A percentile compares a stretch with the other conserved stretches of the same genome.
phyloP scores from a whole-genome alignment of 352 stramenopile genomes.

The Phytophthora idaei region DNA sequence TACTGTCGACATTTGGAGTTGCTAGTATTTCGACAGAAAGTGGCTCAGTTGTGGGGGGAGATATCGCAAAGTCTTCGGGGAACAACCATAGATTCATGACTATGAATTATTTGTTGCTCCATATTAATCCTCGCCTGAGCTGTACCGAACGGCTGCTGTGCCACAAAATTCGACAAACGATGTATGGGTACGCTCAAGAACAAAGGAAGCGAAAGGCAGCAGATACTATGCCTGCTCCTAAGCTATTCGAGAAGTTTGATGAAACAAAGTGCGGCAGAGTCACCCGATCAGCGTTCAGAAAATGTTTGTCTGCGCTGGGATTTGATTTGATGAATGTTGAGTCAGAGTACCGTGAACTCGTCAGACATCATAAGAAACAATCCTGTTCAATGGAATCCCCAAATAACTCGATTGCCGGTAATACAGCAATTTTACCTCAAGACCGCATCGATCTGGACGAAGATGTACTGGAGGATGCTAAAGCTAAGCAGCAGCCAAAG shows the following conservation, averaged over 20 bases:
- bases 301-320: constrained; percentile 58
- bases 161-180: constrained; percentile 68
- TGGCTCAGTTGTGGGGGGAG: background rate
- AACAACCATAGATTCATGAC: constrained; percentile 20
- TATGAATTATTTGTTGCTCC: constrained; percentile 57
- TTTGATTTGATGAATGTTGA: constrained; percentile 78
- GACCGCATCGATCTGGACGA: constrained; percentile 41
- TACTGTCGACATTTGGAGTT: constrained; percentile 30
- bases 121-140: constrained; percentile 61
- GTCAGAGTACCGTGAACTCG: constrained; percentile 51
- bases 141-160: constrained; percentile 59
- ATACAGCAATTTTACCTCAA: background rate
- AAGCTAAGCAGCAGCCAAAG: constrained; percentile 4
- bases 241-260: constrained; percentile 70
- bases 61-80: background rate
- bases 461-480: constrained; percentile 23
- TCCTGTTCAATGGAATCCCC: constrained; percentile 6
- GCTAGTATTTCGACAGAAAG: background rate
- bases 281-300: constrained; percentile 69
- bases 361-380: constrained; percentile 28
- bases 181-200: constrained; percentile 40
- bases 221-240: constrained; percentile 24
- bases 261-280: constrained; percentile 46
- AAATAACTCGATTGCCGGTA: constrained; percentile 13
- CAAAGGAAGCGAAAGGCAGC: constrained; percentile 35